Evolutionary conservation across 257 asterid species (phyloP).

Genomic region (Cynanchum wilfordii): DNA sequence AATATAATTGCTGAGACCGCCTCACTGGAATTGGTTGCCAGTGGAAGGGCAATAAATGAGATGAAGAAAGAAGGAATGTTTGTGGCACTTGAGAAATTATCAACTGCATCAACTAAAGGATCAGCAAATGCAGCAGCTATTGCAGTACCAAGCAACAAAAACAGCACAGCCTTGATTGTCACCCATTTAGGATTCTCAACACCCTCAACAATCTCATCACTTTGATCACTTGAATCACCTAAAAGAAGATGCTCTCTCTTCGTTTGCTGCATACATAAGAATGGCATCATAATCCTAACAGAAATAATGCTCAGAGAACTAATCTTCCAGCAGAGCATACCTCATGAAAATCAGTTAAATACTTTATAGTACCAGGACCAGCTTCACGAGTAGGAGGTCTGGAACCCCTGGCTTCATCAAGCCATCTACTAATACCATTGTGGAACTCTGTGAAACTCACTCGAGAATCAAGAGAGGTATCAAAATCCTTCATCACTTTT

Average conservation of each 20-base stretch:
- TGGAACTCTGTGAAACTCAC: slow-evolving; percentile 50
- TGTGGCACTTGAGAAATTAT: slow-evolving; percentile 79
- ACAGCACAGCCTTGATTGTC: slow-evolving; percentile 56
- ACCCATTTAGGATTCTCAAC: slow-evolving; percentile 43
- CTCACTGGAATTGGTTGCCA: slow-evolving; percentile 96
- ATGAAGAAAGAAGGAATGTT: slow-evolving; percentile 84
- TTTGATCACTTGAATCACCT: slow-evolving; percentile 41
- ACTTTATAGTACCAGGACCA: slow-evolving; percentile 46
- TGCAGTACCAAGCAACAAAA: slow-evolving; percentile 62
- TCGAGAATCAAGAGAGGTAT: slow-evolving; percentile 40
- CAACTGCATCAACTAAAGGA: slow-evolving; percentile 86
- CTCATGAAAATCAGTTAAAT: slow-evolving; percentile 56
- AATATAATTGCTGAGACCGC: slow-evolving; percentile 89
- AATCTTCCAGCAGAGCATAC: slow-evolving; percentile 29
- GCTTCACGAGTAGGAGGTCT: slow-evolving; percentile 23
- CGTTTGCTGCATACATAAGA: slow-evolving; percentile 53
- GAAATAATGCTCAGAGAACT: not conserved
- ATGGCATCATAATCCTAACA: slow-evolving; percentile 6
- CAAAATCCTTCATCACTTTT: slow-evolving; percentile 70
- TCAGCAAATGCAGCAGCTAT: slow-evolving; percentile 96
- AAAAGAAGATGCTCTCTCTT: slow-evolving; percentile 58
- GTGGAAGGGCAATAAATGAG: slow-evolving; percentile 76
- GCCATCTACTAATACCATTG: slow-evolving; percentile 63
- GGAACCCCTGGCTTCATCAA: slow-evolving; percentile 53
- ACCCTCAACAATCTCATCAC: slow-evolving; percentile 60